Percentiles rank a stretch among this genome's conserved stretches.
Conservation (phyloP, 768 basidiomycete species). For the Lactarius tabidus region DNA sequence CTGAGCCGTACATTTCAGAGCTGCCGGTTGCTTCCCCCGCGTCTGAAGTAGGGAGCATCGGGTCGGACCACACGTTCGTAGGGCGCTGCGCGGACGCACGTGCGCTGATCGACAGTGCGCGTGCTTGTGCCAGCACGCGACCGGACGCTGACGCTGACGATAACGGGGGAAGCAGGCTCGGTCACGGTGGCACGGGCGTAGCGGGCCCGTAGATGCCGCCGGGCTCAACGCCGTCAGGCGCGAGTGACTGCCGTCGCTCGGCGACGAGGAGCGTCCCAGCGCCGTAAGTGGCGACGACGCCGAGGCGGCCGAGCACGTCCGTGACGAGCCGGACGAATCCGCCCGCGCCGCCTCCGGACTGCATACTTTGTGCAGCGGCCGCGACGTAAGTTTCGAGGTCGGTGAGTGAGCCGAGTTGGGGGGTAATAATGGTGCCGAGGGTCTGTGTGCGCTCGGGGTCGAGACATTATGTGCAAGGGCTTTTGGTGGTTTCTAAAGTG, state of each 20-base stretch:
- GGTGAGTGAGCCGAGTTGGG: conserved; percentile 57
- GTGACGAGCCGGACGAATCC: conserved; percentile 89
- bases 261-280: conserved; percentile 79
- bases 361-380: conserved; percentile 63
- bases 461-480: conserved; percentile 26
- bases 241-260: conserved; percentile 23
- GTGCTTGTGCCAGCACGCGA: conserved; percentile 15
- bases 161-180: not conserved
- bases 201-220: conserved; percentile 17
- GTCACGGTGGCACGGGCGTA: conserved; percentile 1
- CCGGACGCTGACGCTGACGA: too few species aligned
- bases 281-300: conserved; percentile 82
- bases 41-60: not conserved
- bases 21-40: not conserved
- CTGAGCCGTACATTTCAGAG: not conserved
- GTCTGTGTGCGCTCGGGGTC: conserved; percentile 32
- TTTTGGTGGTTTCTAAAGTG: conserved; percentile 37
- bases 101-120: conserved; percentile 13
- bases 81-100: not conserved
- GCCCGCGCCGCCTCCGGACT: conserved; percentile 70
- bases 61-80: not conserved
- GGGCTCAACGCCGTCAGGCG: conserved; percentile 4
- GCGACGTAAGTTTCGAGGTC: conserved; percentile 73
- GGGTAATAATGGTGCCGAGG: conserved; percentile 37
- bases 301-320: conserved; percentile 56